Base-by-base conservation (phyloP, 2,329 filamentous ascomycete species). In the Cladosporium colombiae region DNA sequence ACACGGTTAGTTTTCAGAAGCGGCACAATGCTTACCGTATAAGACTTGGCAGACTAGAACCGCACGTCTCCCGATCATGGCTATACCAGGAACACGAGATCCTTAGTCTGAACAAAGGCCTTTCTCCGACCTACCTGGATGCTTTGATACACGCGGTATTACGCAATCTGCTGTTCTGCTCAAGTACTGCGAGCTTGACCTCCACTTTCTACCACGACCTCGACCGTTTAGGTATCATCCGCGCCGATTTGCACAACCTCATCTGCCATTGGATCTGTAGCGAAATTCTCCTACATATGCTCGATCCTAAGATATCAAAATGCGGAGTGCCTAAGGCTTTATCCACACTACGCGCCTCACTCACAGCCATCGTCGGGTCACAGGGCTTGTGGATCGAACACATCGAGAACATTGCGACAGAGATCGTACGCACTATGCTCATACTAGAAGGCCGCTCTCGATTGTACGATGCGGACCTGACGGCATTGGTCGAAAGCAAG, bases 1-100 rank as follows among this genome's bases (percentile, higher is more conserved):
- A 96, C 72, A 97, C 92, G 0, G 88, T 96, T 53, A 88, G 91
- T 67, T 98, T 97, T 73, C 91, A 98, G 76, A 90, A 91, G 72
- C 90, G 91, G 62, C 95, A 95, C 77, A 94, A 97, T 75, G 81
- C 87, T 68, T 90, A 89, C 75, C 90, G 91, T 75, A 90, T 97
- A 33, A 68, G 71, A 4, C 72, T 77, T 16, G 70, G 77, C 55
- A 79, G 78, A 50, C 74, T 82, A 65, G 76, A 81, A 66, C 69
- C 78, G 8, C 67, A 74, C 5, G 69, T 69, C n/a, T 74, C 80
- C 1, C 76, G 78, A 61, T 67, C 66, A 25, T 83, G 81, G 81
- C 78, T 78, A 49, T 68, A 73, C 62, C 70, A 66, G 53, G 71
- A 69, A 67, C 70, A 40, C 50, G 61, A 56, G 2, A 29, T 14